Evolutionary conservation across 306 rosid genomes (phyloP), one percentile per base, ranked within the genome.

Genomic region (Rosa multiflora): DNA sequence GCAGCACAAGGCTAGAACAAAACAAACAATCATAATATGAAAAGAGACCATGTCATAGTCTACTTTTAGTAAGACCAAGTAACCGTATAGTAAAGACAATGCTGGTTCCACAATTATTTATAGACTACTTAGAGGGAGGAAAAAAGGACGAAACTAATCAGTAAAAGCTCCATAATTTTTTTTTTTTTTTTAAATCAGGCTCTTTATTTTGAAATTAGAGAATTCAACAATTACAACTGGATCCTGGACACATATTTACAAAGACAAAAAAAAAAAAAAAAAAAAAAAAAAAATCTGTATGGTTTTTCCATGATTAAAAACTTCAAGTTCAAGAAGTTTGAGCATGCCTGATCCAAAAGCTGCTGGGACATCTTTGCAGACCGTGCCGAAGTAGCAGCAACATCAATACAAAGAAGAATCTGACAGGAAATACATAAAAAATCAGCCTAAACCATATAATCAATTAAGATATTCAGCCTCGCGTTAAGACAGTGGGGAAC

Each of bases 351-450:
- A 86, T 91, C 79, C 84, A 95, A 83, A 85, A 95, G 97, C 80
- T 91, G 92, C 76, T 85, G 92, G 71, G 99, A 92, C 88, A 92
- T 91, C 83, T 86, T 80, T 84, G 93, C 91, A 73, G 94, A 87
- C 87, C 85, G 86, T 12, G 97, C 94, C 76, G 99, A 92, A 84
- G 99, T 92, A 77, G 97, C 88, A 63, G 99, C 99, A 81, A 90
- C 89, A 74, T 95, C 99, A 72, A 92, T 88, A 81, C 95, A 95
- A 78, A 95, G 99, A 88, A 95, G 99, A 90, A 95, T 92, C 99
- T 95, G 86, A 44, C 81, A 87, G 73, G 77, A 84, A 82, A 88
- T 53, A 67, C 73, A 76, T 71, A 74, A 55, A 77, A 32, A 55
- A 77, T 85, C 84, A 86, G 79, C 86, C 76, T 21, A 76, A 78